Evolutionary conservation across 768 basidiomycete species (phyloP), one percentile per base, ranked within the genome.

Genomic region (Solioccasus polychromus): DNA sequence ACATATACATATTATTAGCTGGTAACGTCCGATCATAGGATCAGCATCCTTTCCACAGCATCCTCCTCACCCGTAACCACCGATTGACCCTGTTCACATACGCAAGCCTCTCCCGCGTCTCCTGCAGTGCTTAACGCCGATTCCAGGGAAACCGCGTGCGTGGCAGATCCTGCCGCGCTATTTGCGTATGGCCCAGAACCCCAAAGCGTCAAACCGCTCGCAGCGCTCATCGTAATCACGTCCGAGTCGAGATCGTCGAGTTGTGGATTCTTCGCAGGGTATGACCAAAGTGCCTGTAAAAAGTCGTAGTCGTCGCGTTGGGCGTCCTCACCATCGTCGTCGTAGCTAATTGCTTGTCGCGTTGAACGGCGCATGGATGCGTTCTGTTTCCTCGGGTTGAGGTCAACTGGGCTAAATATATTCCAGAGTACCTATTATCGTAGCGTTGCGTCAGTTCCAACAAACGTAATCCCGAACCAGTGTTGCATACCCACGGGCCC

Each of bases 191-290:
- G n/a, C 19, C 24, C 46, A 31, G 54, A 30, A 25, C 62, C 66
- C 75, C 76, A 80, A 10, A 85, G 62, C 19, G 73, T 71, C 47
- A 85, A 51, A 8, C 81, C 82, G 6, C 69, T 60, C 35, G 68
- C 64, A 22, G 73, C 66, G 59, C 76, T 61, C 41, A 70, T 59
- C 32, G 82, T 78, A 23, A 81, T 68, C 45, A 69, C 57, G 2
- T 45, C 65, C 24, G 81, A 79, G 46, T 72, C 61, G 11, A 85
- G 64, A 58, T 79, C 72, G 19, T 69, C 70, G 47, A 78, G 55
- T 28, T 64, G 66, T 22, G 65, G 60, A 18, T 71, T 54, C 52
- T 69, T 70, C 24, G 69, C 72, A 47, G 71, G 72, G 32, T 69
- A 62, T 6, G 67, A 67, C 22, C 77, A 69, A 39, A 70, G 64